phyloP scores from a whole-genome alignment of 768 basidiomycete species.

The Flagelloscypha sp. region DNA sequence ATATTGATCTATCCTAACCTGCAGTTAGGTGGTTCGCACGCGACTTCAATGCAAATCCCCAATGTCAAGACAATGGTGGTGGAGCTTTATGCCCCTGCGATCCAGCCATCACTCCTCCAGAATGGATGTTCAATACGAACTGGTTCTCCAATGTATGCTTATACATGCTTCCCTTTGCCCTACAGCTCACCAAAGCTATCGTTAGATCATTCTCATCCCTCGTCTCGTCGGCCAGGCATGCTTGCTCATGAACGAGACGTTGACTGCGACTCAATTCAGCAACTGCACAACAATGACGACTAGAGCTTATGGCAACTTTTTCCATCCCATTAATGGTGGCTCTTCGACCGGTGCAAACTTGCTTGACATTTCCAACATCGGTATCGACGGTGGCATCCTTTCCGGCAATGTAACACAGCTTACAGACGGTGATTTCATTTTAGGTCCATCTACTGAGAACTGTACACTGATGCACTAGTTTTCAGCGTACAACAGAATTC shows the following conservation, averaged over 20 bases:
- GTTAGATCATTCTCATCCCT: constrained; percentile 54
- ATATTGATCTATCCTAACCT: no score
- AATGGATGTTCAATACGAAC: constrained; percentile 64
- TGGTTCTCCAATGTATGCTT: constrained; percentile 51
- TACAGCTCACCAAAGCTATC: no score
- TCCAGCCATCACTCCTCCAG: constrained; percentile 38
- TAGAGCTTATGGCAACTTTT: constrained; percentile 44
- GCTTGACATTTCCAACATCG: constrained; percentile 56
- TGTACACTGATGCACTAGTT: no score
- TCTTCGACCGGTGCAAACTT: constrained; percentile 57
- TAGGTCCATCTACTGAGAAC: no score
- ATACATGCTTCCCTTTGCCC: neutral
- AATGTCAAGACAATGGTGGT: constrained; percentile 51
- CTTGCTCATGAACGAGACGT: constrained; percentile 40
- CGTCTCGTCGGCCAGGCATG: constrained; percentile 47
- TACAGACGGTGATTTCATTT: no score
- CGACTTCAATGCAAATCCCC: constrained; percentile 45
- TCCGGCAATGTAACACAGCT: constrained; percentile 36
- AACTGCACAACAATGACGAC: constrained; percentile 44
- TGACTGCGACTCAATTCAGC: constrained; percentile 31
- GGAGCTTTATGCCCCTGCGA: constrained; percentile 45
- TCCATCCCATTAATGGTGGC: constrained; percentile 30
- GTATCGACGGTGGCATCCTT: constrained; percentile 42
- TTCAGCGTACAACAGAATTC: constrained; percentile 43
- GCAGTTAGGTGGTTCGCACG: constrained; percentile 64